Conservation (phyloP, 2,329 filamentous ascomycete species). For the Penicillium verrucosum region DNA sequence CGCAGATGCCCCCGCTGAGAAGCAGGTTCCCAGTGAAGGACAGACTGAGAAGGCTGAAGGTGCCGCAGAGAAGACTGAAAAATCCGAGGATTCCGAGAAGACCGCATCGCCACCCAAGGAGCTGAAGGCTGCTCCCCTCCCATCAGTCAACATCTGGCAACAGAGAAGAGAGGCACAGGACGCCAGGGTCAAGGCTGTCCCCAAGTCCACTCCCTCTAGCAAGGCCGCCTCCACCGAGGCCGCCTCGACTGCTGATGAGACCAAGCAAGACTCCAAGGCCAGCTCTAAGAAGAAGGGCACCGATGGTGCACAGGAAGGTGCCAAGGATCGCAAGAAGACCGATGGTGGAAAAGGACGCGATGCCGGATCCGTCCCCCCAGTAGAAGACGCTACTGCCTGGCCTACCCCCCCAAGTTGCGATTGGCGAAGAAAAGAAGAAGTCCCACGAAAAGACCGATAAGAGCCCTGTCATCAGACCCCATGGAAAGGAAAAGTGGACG, state of each 20-base stretch:
- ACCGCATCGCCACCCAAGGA: constrained; percentile 58
- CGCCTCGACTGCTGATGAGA: constrained; percentile 31
- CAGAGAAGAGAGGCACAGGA: constrained; percentile 67
- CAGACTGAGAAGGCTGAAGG: constrained; percentile 49
- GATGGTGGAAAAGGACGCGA: constrained; percentile 44
- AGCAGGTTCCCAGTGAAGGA: constrained; percentile 19
- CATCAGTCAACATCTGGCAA: constrained; percentile 83
- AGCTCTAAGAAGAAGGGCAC: constrained; percentile 42
- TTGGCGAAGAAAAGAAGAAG: constrained; percentile 74
- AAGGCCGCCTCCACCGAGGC: constrained; percentile 28
- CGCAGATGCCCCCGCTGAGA: constrained; percentile 62
- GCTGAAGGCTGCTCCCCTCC: constrained; percentile 76
- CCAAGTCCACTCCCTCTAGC: constrained; percentile 24
- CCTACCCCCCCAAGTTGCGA: constrained; percentile 82
- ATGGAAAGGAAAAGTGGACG: constrained; percentile 80
- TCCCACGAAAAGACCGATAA: constrained; percentile 63
- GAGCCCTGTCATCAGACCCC: constrained; percentile 52
- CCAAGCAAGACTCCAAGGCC: constrained; percentile 43
- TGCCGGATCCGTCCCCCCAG: constrained; percentile 55
- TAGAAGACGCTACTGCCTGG: constrained; percentile 77
- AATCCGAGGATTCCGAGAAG: constrained; percentile 49
- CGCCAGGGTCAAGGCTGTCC: constrained; percentile 46
- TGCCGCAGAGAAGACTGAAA: constrained; percentile 53
- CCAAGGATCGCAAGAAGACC: constrained; percentile 38
- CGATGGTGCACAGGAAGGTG: constrained; percentile 24